A percentile compares a stretch with the other conserved stretches of the same genome.
Evolutionary conservation across 345 rosid species (phyloP).

Genomic region (Rhodamnia rubescens): DNA sequence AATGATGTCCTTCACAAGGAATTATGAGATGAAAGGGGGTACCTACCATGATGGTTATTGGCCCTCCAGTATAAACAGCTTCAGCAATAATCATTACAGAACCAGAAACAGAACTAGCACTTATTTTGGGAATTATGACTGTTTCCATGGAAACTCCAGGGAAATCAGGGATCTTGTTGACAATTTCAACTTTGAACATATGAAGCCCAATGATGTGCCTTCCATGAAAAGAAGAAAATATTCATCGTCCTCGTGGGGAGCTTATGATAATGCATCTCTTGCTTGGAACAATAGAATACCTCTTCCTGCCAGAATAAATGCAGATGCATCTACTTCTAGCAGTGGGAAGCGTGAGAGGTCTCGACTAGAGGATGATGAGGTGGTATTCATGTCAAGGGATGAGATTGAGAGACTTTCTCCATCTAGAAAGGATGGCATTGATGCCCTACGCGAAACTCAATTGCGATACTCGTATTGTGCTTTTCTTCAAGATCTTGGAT

Average conservation of each 20-base stretch:
- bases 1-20: conserved; percentile 40
- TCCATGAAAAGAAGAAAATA: conserved; percentile 52
- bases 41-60: conserved; percentile 14
- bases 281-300: conserved; percentile 12
- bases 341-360: conserved; percentile 51
- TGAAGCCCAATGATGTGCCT: conserved; percentile 23
- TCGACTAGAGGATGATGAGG: conserved; percentile 51
- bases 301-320: conserved; percentile 23
- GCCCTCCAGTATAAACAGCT: conserved; percentile 14
- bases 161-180: conserved; percentile 21
- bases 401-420: conserved; percentile 70
- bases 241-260: conserved; percentile 39
- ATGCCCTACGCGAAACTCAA: conserved; percentile 52
- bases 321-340: conserved; percentile 28
- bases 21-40: conserved; percentile 33
- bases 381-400: conserved; percentile 54
- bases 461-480: conserved; percentile 73
- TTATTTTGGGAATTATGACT: conserved; percentile 9
- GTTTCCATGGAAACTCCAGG: conserved; percentile 7
- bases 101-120: conserved; percentile 9
- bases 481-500: conserved; percentile 59
- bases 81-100: conserved; percentile 6
- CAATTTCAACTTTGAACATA: conserved; percentile 6
- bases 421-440: conserved; percentile 78
- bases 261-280: conserved; percentile 10